These are phyloP conservation scores for Emericellopsis atlantica DNA, from an alignment of 2,329 filamentous ascomycete species.

Conservation along the genomic window DNA sequence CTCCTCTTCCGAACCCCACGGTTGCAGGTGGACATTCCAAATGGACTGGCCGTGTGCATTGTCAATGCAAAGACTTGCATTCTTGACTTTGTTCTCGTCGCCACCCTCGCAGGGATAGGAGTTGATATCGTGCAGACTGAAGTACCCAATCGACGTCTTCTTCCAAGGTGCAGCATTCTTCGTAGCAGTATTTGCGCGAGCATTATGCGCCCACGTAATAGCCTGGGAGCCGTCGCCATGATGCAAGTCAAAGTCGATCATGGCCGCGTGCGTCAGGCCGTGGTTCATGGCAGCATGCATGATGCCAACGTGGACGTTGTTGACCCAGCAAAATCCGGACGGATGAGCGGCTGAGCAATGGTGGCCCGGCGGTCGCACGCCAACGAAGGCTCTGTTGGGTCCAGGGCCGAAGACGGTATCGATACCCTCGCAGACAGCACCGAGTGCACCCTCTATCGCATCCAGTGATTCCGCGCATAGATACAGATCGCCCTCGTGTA, in stretches of 20 bases:
- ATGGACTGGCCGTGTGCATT: conserved; percentile 88
- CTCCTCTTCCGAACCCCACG: conserved; percentile 70
- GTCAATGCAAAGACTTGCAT: conserved; percentile 87
- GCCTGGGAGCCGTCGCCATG: conserved; percentile 93
- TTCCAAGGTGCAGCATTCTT: conserved; percentile 68
- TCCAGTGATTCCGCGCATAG: conserved; percentile 75
- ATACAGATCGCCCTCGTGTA: conserved; percentile 87
- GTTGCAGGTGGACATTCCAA: conserved; percentile 90
- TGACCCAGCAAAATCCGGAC: conserved; percentile 96
- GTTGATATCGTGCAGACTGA: conserved; percentile 95
- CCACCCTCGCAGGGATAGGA: conserved; percentile 93
- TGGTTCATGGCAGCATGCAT: conserved; percentile 77
- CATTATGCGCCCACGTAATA: conserved; percentile 85
- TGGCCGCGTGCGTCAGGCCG: conserved; percentile 84
- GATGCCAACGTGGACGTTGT: conserved; percentile 95
- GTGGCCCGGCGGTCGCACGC: conserved; percentile 84
- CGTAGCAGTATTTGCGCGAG: conserved; percentile 44
- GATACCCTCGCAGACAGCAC: conserved; percentile 86
- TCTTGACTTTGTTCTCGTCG: conserved; percentile 87
- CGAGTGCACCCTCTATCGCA: conserved; percentile 82
- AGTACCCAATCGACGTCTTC: conserved; percentile 85
- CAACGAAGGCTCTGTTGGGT: conserved; percentile 75
- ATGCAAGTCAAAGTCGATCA: conserved; percentile 84
- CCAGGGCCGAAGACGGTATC: conserved; percentile 66
- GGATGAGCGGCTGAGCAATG: conserved; percentile 85